Evolutionary conservation across 805 yeast species (phyloP), one percentile per base, ranked within the genome.

Genomic region (Yamadazyma olivae): DNA sequence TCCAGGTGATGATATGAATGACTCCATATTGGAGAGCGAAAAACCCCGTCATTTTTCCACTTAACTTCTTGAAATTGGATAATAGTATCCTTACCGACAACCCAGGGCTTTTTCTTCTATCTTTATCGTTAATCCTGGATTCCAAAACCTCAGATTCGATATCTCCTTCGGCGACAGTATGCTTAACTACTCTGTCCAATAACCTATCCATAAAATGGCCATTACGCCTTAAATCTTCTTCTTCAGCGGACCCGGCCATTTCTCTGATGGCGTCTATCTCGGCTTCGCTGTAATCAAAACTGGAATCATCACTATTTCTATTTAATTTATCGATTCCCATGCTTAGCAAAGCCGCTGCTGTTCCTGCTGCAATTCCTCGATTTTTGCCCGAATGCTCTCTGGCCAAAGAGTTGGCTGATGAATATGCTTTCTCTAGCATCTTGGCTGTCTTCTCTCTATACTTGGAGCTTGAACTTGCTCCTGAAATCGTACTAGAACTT

Each of bases 1-100:
- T 75, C 97, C 97, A 90, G 4, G 85, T 74, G 17, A 86, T 40
- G 1, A 84, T 52, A 33, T 77, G 74, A 5, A 80, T 65, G 1
- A 81, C 27, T 2, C 79, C 77, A 45, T 81, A 81, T 48, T 84
- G 91, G 2, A 79, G 38, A 27, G 64, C 71, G 46, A 84, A 81
- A 7, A 83, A 49, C 0, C 65, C 60, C 19, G 81, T 76, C 67
- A 81, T 67, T 36, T 77, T 72, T 8, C 69, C 49, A 34, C 82
- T 77, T 46, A 83, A 55, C 25, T 67, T 65, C 42, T 76, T 72
- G 51, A 85, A 64, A 56, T 84, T 85, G 13, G 70, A 61, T 1
- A 77, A 67, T 33, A 86, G 59, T 4, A 68, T 56, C 4, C 79
- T 54, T 0, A 85, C 63, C 5, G 91, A 82, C 6, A 84, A 59